Conservation (phyloP, 2,329 filamentous ascomycete species). For the Colletotrichum euphorbiae region DNA sequence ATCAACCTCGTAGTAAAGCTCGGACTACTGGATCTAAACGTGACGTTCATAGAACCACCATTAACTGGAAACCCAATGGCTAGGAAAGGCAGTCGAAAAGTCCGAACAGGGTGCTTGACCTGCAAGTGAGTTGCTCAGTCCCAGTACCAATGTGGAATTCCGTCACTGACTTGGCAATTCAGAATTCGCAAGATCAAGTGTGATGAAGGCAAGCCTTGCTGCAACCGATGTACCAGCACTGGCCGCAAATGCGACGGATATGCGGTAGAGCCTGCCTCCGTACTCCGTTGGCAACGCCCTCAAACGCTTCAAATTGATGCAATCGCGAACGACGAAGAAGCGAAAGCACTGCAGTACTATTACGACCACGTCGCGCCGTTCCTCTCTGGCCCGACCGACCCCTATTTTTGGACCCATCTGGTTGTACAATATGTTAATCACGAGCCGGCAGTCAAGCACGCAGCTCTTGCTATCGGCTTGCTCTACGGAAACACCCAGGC, state of each 20-base stretch:
- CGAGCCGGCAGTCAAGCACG: constrained; percentile 27
- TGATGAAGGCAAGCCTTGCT: constrained; percentile 65
- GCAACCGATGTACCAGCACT: constrained; percentile 64
- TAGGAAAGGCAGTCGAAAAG: constrained; percentile 46
- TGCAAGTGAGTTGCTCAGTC: constrained; percentile 57
- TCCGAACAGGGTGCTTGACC: constrained; percentile 63
- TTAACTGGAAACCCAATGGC: constrained; percentile 4
- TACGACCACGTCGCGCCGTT: constrained; percentile 20
- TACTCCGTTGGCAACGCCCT: constrained; percentile 15
- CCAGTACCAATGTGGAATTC: too few relatives aligned
- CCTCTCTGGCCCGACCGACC: constrained; percentile 27
- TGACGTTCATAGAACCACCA: background rate
- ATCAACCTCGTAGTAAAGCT: background rate
- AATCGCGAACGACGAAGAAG: background rate
- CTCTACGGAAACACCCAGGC: constrained; percentile 39
- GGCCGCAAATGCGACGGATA: constrained; percentile 70
- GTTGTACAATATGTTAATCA: constrained; percentile 32
- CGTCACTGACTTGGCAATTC: background rate
- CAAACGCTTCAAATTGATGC: constrained; percentile 11
- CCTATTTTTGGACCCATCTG: constrained; percentile 37
- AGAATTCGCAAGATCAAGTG: constrained; percentile 69
- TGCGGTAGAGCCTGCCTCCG: constrained; percentile 2
- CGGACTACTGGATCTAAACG: background rate
- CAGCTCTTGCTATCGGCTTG: constrained; percentile 21
- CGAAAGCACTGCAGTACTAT: constrained; percentile 25